phyloP scores from a whole-genome alignment of 306 rosid species.

The Fragaria nilgerrensis region DNA sequence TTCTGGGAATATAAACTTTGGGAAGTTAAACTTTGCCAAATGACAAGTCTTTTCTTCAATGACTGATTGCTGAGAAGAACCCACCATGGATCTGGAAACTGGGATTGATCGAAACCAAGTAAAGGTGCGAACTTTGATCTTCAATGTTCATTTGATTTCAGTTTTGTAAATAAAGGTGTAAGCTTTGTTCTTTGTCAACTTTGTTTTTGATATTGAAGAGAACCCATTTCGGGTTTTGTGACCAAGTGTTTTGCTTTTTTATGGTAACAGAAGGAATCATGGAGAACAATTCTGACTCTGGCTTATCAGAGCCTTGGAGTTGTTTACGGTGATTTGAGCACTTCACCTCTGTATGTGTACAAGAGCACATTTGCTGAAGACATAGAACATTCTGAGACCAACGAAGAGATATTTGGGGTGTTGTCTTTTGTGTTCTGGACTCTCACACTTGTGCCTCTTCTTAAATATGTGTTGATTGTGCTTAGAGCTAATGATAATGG shows the following conservation, averaged over 20 bases:
- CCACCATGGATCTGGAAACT: constrained; percentile 77
- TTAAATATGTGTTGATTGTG: constrained; percentile 85
- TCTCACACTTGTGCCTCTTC: constrained; percentile 70
- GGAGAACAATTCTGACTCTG: constrained; percentile 72
- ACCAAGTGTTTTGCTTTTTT: constrained; percentile 17
- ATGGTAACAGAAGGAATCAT: constrained; percentile 60
- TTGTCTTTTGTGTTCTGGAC: constrained; percentile 93
- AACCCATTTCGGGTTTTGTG: constrained; percentile 17
- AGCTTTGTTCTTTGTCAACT: background rate
- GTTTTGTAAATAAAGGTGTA: background rate
- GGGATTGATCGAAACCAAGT: constrained; percentile 40
- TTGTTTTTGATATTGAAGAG: background rate
- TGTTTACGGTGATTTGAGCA: constrained; percentile 95
- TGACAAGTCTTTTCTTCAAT: constrained; percentile 23
- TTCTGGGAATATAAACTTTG: constrained; percentile 10
- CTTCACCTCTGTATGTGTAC: constrained; percentile 83
- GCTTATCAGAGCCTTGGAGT: constrained; percentile 97
- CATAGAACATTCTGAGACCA: constrained; percentile 51
- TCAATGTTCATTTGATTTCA: background rate
- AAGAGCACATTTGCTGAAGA: constrained; percentile 76
- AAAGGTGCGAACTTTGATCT: constrained; percentile 48
- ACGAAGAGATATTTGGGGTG: constrained; percentile 82
- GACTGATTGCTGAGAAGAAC: constrained; percentile 29
- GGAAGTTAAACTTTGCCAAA: constrained; percentile 7
- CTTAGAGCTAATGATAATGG: constrained; percentile 92